A percentile compares a stretch with the other conserved stretches of the same genome.
phyloP scores from a whole-genome alignment of 2,329 filamentous ascomycete species.

The Paecilomyces niveus region DNA sequence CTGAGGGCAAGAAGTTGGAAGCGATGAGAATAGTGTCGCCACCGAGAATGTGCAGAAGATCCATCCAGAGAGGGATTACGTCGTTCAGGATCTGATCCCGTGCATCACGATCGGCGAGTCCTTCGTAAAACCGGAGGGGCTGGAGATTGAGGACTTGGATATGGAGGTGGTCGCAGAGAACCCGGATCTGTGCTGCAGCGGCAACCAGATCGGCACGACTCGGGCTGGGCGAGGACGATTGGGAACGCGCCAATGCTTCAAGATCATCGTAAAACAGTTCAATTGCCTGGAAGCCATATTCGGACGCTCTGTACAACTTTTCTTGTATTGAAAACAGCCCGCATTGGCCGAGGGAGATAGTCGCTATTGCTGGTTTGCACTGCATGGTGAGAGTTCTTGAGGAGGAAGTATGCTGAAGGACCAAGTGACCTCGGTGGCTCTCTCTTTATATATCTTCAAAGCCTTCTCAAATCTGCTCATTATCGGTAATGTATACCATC shows the following conservation, averaged over 20 bases:
- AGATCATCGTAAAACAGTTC: constrained; percentile 73
- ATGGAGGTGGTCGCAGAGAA: constrained; percentile 33
- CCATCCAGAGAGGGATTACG: constrained; percentile 60
- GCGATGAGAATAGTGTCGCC: constrained; percentile 72
- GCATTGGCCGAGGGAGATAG: constrained; percentile 68
- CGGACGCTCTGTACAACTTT: constrained; percentile 62
- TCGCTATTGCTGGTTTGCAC: constrained; percentile 57
- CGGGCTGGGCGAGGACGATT: constrained; percentile 12
- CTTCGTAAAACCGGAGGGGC: constrained; percentile 73
- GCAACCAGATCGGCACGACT: constrained; percentile 38
- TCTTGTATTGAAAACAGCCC: constrained; percentile 60
- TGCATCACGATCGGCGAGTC: constrained; percentile 55
- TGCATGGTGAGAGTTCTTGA: constrained; percentile 10
- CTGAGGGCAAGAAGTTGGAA: constrained; percentile 54
- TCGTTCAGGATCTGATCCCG: constrained; percentile 55
- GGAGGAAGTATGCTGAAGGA: not conserved
- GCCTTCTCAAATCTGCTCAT: not conserved
- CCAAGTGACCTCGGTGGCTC: not conserved
- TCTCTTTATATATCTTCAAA: not conserved
- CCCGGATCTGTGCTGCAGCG: constrained; percentile 51
- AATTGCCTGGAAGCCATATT: constrained; percentile 58
- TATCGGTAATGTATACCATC: not conserved
- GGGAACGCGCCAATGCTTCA: constrained; percentile 47
- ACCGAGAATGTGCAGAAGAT: constrained; percentile 54
- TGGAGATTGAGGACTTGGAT: constrained; percentile 52